Evolutionary conservation across 768 basidiomycete species (phyloP), one percentile per base, ranked within the genome.

Genomic region (Termitomyces sp.): DNA sequence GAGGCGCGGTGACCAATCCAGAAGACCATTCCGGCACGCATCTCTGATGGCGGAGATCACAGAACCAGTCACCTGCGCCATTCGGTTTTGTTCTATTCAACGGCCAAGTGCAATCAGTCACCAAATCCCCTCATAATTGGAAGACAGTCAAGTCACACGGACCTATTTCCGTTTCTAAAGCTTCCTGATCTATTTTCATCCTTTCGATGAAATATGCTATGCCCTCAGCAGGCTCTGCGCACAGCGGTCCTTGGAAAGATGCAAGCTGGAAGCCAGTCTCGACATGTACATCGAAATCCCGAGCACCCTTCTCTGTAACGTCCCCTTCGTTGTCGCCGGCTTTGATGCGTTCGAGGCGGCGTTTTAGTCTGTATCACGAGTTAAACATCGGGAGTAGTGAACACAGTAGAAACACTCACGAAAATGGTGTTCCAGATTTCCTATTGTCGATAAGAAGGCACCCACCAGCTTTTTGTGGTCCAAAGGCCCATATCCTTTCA

Each of bases 1-100:
- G 61, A 99, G 79, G 54, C 97, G 79, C 13, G 97, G 97, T 2
- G 95, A 98, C 97, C 97, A 99, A 69, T 98, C 97, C 42, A 98
- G 74, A 53, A 99, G 68, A 0, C 90, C 94, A 60, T 85, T 88
- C 56, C 91, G 82, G 67, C 94, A 98, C 0, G 92, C 87, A 62
- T 99, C 97, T 68, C 88, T 83, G 38, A 92, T 85, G 3, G 86
- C 81, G 3, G 97, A 90, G 58, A 96, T 94, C 44, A 97, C 75
- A 2, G 94, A 94, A 13, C 97, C 97, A 1, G 89, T 86, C 23
- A 94, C 83, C 64, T 95, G 94, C 0, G 90, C 82, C 67, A 89
- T 79, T 46, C 85, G 76, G 52, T 91, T 92, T 67, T 89, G 86
- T 43, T 81, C 93, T 96, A 61, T 36, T 52, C 46, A 48, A 51